A percentile compares a stretch with the other conserved stretches of the same genome.
Evolutionary conservation across 495 filamentous ascomycete genomes (phyloP).

Genomic region (Aspergillus wentii): DNA sequence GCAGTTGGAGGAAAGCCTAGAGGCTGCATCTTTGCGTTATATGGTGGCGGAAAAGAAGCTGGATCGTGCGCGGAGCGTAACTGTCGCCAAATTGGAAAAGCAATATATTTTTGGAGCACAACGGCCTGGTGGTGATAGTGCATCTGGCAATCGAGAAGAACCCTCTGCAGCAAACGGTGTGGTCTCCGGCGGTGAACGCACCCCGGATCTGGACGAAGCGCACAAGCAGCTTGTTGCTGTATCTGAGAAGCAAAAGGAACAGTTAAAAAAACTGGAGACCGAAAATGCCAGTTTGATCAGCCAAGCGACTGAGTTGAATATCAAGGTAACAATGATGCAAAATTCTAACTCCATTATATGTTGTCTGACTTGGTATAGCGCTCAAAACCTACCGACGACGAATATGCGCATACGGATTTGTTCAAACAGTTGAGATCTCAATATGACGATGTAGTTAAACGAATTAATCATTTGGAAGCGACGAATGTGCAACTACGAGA

Average conservation of each 20-base stretch:
- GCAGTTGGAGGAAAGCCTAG: constrained; percentile 73
- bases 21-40: constrained; percentile 80
- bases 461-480: constrained; percentile 87
- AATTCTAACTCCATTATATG: no score
- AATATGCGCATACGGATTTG: constrained; percentile 85
- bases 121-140: constrained; percentile 42
- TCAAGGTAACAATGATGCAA: no score
- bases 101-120: constrained; percentile 68
- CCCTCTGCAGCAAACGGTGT: constrained; percentile 51
- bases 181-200: constrained; percentile 42
- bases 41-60: constrained; percentile 93
- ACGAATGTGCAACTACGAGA: constrained; percentile 80
- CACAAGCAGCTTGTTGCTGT: constrained; percentile 68
- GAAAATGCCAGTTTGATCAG: constrained; percentile 78
- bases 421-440: constrained; percentile 88
- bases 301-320: constrained; percentile 66
- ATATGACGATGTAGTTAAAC: constrained; percentile 86
- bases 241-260: constrained; percentile 78
- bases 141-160: constrained; percentile 53
- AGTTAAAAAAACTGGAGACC: constrained; percentile 68
- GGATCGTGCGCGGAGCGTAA: constrained; percentile 78
- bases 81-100: constrained; percentile 88
- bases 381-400: constrained; percentile 79
- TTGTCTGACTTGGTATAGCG: constrained; percentile 29
- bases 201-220: constrained; percentile 59